phyloP scores from a whole-genome alignment of 192 early-diverging fungal species.

The Coemansia sp. region DNA sequence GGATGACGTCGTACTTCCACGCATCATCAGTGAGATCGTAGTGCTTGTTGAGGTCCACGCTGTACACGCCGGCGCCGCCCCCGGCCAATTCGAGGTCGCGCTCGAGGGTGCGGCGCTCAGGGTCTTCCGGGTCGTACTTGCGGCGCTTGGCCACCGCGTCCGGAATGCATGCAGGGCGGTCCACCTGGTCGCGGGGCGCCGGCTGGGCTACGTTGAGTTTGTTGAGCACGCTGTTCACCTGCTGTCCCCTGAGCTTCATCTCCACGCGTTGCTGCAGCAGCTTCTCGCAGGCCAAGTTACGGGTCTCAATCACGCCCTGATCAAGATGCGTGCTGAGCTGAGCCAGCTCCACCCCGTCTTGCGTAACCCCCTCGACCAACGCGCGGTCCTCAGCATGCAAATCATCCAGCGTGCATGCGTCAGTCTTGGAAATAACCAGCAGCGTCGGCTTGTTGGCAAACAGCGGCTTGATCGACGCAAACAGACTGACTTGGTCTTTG shows the following conservation, averaged over 20 bases:
- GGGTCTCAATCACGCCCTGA: slow-evolving; percentile 95
- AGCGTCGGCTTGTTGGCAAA: slow-evolving; percentile 98
- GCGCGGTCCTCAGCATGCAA: slow-evolving; percentile 68
- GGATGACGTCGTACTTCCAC: slow-evolving; percentile 97
- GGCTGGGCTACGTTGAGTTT: slow-evolving; percentile 94
- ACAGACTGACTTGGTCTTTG: slow-evolving; percentile 83
- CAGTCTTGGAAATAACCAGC: slow-evolving; percentile 96
- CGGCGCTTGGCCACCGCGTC: slow-evolving; percentile 62
- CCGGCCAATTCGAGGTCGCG: slow-evolving; percentile 84
- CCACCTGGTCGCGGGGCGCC: slow-evolving; percentile 76
- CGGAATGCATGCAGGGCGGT: slow-evolving; percentile 83
- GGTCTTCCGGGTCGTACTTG: slow-evolving; percentile 79
- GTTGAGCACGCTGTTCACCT: slow-evolving; percentile 91
- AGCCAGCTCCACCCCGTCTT: slow-evolving; percentile 69
- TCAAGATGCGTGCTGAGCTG: slow-evolving; percentile 92
- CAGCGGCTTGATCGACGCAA: slow-evolving; percentile 94
- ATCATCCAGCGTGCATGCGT: slow-evolving; percentile 78
- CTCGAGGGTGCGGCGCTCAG: slow-evolving; percentile 79
- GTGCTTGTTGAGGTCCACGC: slow-evolving; percentile 89
- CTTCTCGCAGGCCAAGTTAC: slow-evolving; percentile 90
- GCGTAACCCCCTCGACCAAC: slow-evolving; percentile 72
- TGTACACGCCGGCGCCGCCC: slow-evolving; percentile 97
- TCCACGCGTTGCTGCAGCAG: slow-evolving; percentile 91
- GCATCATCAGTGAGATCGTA: slow-evolving; percentile 82
- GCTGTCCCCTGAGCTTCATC: slow-evolving; percentile 87